A percentile compares a stretch with the other conserved stretches of the same genome.
Evolutionary conservation across 495 filamentous ascomycete species (phyloP).

Genomic region (Hyphodiscus hymeniophilus): DNA sequence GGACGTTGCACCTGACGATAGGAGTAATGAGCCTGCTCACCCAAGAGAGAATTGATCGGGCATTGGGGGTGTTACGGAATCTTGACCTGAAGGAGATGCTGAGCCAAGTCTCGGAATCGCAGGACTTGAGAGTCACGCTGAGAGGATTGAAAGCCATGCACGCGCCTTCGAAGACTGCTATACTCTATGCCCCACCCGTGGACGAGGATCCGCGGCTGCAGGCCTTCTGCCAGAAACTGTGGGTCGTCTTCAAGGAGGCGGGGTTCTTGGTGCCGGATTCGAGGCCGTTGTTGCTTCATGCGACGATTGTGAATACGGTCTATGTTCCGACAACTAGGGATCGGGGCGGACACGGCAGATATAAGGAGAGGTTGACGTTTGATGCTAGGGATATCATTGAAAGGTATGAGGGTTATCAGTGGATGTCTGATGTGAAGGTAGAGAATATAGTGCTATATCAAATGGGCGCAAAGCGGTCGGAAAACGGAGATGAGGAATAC

Average conservation of each 20-base stretch:
- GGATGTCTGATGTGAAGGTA: conserved; percentile 53
- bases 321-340: conserved; percentile 47
- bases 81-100: conserved; percentile 48
- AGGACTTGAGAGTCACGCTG: conserved; percentile 30
- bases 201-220: conserved; percentile 41
- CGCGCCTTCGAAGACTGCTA: conserved; percentile 29
- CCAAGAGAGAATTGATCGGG: conserved; percentile 47
- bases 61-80: conserved; percentile 42
- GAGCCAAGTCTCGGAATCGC: conserved; percentile 4
- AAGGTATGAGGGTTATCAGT: conserved; percentile 44
- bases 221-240: conserved; percentile 54
- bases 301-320: conserved; percentile 80
- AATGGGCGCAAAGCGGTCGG: conserved; percentile 65
- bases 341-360: conserved; percentile 27
- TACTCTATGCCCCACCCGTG: conserved; percentile 46
- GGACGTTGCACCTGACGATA: conserved; percentile 76
- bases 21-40: conserved; percentile 74
- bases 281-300: conserved; percentile 70
- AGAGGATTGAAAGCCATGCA: conserved; percentile 43
- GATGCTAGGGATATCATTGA: conserved; percentile 44
- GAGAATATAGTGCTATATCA: conserved; percentile 62
- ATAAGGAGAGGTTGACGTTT: conserved; percentile 34
- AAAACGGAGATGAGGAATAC: conserved; percentile 34
- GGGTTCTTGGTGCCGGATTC: conserved; percentile 53
- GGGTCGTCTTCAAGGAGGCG: conserved; percentile 50